Evolutionary conservation across 2,329 filamentous ascomycete species (phyloP), one percentile per base, ranked within the genome.

Genomic region (Talaromyces atroroseus): DNA sequence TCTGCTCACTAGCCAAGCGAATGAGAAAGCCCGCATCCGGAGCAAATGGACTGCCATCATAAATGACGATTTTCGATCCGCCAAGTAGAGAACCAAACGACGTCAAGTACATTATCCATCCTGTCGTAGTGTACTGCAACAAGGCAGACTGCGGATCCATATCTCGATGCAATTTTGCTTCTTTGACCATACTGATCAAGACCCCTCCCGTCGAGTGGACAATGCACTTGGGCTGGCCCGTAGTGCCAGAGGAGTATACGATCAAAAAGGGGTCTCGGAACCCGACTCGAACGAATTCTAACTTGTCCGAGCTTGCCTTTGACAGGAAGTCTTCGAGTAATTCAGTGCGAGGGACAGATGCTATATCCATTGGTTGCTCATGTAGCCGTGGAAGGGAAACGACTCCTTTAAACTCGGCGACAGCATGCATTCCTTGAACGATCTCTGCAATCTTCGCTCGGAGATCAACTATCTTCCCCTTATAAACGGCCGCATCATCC

Each of bases 61-160:
- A 95, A n/a, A 92, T 75, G 1, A 95, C 71, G 1, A 81, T 76
- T 5, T 82, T 78, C 0, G 78, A 77, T 7, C 89, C 88, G 40
- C 78, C 73, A 1, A 87, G 63, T 7, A 92, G 75, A 3, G 78
- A 75, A 20, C 78, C 76, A 0, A 89, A 76, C 38, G 80, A 81
- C 2, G 78, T 73, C 8, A 91, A 75, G 67, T 92, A 94, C 90
- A 95, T 95, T 72, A 95, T 94, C 90, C 90, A 95, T 0, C 88
- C 87, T 0, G 87, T 90, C 0, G 84, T 87, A 1, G 84, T 86
- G 64, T 83, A 86, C 65, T 86, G 83, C 34, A 86, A 61, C 8
- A 72, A 66, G 0, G 78, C 75, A 16, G 68, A 77, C 7, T 68
- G 67, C 0, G 77, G 66, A 0, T 69, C 68, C 44, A 78, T 63